Evolutionary conservation across 495 filamentous ascomycete species (phyloP).

Genomic region (Penicillium parvum): DNA sequence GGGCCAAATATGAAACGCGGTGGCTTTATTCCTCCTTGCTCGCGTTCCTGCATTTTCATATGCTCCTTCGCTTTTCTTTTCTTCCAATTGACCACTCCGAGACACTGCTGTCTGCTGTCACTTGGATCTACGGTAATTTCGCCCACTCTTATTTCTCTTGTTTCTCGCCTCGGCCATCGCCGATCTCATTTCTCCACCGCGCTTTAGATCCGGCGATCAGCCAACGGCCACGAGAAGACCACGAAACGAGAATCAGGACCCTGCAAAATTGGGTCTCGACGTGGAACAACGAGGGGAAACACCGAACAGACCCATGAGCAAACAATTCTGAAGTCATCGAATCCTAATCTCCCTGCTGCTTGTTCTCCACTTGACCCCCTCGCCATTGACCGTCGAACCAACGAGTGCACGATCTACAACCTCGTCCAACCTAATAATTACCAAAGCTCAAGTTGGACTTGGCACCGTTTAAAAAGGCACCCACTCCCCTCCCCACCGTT

Average conservation of each 20-base stretch:
- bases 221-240: conserved; percentile 3
- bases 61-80: neutral
- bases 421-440: too few species aligned
- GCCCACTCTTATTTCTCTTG: too few species aligned
- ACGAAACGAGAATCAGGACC: too few species aligned
- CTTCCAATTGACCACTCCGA: too few species aligned
- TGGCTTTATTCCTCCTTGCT: too few species aligned
- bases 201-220: neutral
- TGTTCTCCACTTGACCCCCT: conserved; percentile 3
- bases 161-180: conserved; percentile 2
- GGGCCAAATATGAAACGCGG: too few species aligned
- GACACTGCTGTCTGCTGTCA: too few species aligned
- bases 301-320: neutral
- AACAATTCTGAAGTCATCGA: neutral
- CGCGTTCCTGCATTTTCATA: too few species aligned
- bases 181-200: conserved; percentile 8
- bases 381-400: conserved; percentile 3
- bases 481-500: neutral
- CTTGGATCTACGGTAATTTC: too few species aligned
- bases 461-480: conserved; percentile 7
- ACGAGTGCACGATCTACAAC: conserved; percentile 10
- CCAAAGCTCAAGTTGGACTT: too few species aligned
- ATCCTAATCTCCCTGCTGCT: neutral
- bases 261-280: conserved; percentile 2
- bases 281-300: neutral